Conservation (phyloP, 2,329 filamentous ascomycete genomes). For the Clonostachys solani region DNA sequence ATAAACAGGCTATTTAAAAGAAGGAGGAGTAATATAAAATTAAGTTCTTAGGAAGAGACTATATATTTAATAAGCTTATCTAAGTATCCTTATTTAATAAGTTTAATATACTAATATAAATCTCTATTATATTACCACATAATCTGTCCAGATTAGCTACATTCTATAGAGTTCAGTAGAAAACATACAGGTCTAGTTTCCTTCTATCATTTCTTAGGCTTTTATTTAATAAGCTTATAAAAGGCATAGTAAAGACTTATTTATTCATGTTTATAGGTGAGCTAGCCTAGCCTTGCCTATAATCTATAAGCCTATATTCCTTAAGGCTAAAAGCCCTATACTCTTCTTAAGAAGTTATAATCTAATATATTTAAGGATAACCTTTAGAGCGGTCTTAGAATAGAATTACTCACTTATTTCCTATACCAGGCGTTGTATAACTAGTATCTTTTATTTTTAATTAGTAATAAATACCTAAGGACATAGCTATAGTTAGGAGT, state of each 20-base stretch:
- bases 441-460: neutral
- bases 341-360: neutral
- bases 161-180: neutral
- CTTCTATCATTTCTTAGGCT: neutral
- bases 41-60: neutral
- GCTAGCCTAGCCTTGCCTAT: neutral
- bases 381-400: neutral
- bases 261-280: neutral
- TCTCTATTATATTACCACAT: neutral
- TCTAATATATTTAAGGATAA: neutral
- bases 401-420: neutral
- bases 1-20: neutral
- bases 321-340: neutral
- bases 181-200: neutral
- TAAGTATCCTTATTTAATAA: neutral
- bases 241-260: neutral
- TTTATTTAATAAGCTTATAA: neutral
- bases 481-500: neutral
- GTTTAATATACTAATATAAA: neutral
- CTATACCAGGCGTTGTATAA: neutral
- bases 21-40: conserved; percentile 1
- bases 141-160: neutral
- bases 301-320: neutral
- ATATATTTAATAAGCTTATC: conserved; percentile 6
- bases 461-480: neutral